Evolutionary conservation across 2,329 filamentous ascomycete genomes (phyloP), one percentile per base, ranked within the genome.

Genomic region (Paraconiothyrium sp.): DNA sequence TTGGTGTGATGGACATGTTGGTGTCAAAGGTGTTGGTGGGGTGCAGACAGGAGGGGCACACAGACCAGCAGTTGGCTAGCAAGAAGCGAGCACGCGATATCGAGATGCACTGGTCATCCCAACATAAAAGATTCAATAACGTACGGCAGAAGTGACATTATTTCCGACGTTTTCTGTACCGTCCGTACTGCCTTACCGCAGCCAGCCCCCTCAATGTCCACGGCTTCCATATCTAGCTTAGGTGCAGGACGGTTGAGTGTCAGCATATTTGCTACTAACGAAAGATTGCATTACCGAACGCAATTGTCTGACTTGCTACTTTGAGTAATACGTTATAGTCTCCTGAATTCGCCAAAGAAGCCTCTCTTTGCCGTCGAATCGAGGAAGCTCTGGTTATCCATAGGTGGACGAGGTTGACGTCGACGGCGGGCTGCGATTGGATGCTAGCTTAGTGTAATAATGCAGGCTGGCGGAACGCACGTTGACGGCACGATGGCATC

Each of bases 381-480:
- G 16, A n/a, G 39, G n/a, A 41, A 14, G 37, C 16, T 41, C 1
- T 6, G 11, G 13, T 2, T 16, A 2, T 14, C 37, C 39, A 5
- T n/a, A 14, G n/a, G n/a, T n/a, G 14, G 14, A n/a, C 39, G 14
- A n/a, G 4, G 3, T 41, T 41, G 39, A 20, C 16, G 39, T 41
- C 14, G 39, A 41, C 2, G 37, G 37, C 37, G 14, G 37, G 5
- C 16, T n/a, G n/a, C 16, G 39, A 41, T 41, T 41, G 39, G 39
- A n/a, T 41, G 39, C 39, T 41, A 20, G 39, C 4, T 20, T 41
- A 41, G 39, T 20, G 39, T 41, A 13, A 6, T n/a, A n/a, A 22
- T 54, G 51, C 50, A 14, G 9, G 34, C 34, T 54, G 51, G 51
- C 51, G 22, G 35, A 34, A 22, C 52, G 27, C 52, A 55, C 52